Percentiles rank a stretch among this genome's conserved stretches.
These are phyloP conservation scores for Yamadazyma sp. DNA, from an alignment of 805 yeast genomes.

Conservation along the genomic window DNA sequence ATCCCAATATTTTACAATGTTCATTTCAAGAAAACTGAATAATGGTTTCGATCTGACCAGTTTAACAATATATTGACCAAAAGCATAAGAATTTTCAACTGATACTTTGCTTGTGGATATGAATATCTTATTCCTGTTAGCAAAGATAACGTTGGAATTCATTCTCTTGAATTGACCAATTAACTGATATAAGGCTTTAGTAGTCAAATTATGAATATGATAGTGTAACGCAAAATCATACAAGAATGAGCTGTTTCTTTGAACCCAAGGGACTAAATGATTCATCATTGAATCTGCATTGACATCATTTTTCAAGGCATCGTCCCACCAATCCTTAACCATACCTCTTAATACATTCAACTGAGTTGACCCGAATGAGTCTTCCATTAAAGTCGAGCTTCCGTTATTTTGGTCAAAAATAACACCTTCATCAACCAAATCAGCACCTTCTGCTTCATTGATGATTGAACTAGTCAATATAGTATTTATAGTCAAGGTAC, in stretches of 20 bases:
- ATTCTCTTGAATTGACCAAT: conserved; percentile 72
- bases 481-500: conserved; percentile 82
- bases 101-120: conserved; percentile 70
- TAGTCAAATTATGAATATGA: conserved; percentile 83
- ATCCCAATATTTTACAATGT: conserved; percentile 84
- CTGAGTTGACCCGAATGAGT: conserved; percentile 77
- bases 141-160: conserved; percentile 79
- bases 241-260: conserved; percentile 64
- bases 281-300: conserved; percentile 85
- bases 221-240: conserved; percentile 79
- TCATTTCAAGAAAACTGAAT: conserved; percentile 77
- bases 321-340: conserved; percentile 93
- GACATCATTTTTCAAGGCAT: conserved; percentile 61
- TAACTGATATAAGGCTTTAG: conserved; percentile 76
- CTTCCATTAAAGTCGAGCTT: conserved; percentile 63
- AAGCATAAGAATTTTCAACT: conserved; percentile 87
- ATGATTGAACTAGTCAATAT: conserved; percentile 78
- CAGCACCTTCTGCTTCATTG: conserved; percentile 86
- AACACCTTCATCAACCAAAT: conserved; percentile 51
- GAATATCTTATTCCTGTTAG: conserved; percentile 71
- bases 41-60: conserved; percentile 77
- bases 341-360: conserved; percentile 64
- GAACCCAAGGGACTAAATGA: conserved; percentile 82
- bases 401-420: conserved; percentile 36
- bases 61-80: conserved; percentile 77